A percentile compares a stretch with the other conserved stretches of the same genome.
These are phyloP conservation scores for Tulasnella calospora DNA, from an alignment of 768 basidiomycete genomes.

Conservation along the genomic window DNA sequence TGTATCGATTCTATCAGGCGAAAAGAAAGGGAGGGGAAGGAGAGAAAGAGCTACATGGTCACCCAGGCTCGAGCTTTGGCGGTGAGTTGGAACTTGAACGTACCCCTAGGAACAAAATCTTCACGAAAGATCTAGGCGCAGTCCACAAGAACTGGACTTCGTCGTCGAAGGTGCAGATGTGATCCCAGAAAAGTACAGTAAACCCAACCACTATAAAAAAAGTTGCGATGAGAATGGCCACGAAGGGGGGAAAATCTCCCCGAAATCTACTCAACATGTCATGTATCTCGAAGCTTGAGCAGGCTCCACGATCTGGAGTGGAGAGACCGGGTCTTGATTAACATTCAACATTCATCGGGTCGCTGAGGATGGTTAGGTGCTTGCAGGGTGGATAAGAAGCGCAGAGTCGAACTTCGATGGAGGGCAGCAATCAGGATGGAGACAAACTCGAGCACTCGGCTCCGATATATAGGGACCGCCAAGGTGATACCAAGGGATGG, in stretches of 20 bases:
- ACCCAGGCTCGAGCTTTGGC: not conserved
- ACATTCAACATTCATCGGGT: not conserved
- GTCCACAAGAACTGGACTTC: not conserved
- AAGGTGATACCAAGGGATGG: no score
- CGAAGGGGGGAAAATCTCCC: not conserved
- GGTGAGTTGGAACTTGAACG: not conserved
- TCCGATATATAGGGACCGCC: no score
- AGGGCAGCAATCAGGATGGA: no score
- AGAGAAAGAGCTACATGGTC: not conserved
- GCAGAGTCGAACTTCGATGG: no score
- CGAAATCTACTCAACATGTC: not conserved
- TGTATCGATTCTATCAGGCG: not conserved
- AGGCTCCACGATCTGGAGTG: not conserved
- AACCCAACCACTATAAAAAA: not conserved
- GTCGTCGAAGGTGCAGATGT: not conserved
- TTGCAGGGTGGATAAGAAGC: no score
- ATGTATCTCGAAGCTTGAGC: not conserved
- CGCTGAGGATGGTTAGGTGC: not conserved
- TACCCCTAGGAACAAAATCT: not conserved
- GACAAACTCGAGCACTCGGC: no score
- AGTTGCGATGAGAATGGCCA: not conserved
- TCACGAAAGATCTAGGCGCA: not conserved
- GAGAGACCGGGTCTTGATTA: not conserved
- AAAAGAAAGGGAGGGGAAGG: no score
- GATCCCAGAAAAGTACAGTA: not conserved